phyloP scores from a whole-genome alignment of 2,329 filamentous ascomycete genomes.

The Cladosporium velox region DNA sequence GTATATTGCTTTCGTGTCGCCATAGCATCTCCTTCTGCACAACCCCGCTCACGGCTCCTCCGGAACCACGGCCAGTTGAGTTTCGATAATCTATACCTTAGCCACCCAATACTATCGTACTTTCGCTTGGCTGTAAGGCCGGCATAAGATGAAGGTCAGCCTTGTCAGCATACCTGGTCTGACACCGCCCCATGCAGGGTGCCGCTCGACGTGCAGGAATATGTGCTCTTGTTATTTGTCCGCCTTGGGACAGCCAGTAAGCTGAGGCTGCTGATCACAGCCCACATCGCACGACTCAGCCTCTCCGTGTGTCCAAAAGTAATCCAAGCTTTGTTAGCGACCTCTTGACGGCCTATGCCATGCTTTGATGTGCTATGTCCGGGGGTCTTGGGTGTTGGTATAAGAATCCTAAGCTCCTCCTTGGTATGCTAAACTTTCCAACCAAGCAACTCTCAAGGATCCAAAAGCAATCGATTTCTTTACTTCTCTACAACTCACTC shows the following conservation, averaged over 20 bases:
- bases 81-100: constrained; percentile 16
- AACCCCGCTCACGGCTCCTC: constrained; percentile 9
- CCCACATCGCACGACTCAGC: constrained; percentile 8
- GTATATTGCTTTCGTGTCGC: constrained; percentile 3
- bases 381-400: constrained; percentile 4
- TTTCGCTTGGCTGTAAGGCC: constrained; percentile 13
- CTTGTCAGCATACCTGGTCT: constrained; percentile 4
- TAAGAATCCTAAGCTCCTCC: constrained; percentile 16
- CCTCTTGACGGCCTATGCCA: not conserved
- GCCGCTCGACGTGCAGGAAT: constrained; percentile 13
- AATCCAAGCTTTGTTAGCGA: constrained; percentile 7
- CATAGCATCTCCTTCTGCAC: not conserved
- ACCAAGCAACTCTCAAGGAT: constrained; percentile 9
- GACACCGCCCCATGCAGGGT: constrained; percentile 8
- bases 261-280: constrained; percentile 19
- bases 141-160: constrained; percentile 10
- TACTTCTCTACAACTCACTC: constrained; percentile 2
- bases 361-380: constrained; percentile 2
- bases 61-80: constrained; percentile 3
- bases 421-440: not conserved
- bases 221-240: constrained; percentile 9
- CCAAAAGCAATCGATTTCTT: not conserved
- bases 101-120: not conserved
- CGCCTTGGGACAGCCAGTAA: constrained; percentile 9
- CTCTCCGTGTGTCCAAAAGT: constrained; percentile 16